These are phyloP conservation scores for Thelonectria olida DNA, from an alignment of 2,329 filamentous ascomycete species.

Conservation along the genomic window DNA sequence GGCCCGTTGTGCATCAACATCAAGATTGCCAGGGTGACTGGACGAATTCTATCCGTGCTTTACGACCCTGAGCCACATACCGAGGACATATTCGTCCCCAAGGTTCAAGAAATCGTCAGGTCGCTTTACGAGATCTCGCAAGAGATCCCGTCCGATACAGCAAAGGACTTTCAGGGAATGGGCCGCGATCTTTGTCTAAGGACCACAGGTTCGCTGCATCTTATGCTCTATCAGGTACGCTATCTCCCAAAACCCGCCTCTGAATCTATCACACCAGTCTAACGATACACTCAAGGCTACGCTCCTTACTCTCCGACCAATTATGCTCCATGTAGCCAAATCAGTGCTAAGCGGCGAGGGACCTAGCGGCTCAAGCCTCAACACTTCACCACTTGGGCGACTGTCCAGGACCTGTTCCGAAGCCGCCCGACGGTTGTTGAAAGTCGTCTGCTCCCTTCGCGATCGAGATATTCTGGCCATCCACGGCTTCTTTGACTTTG, in stretches of 20 bases:
- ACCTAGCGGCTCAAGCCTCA: slow-evolving; percentile 31
- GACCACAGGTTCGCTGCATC: slow-evolving; percentile 43
- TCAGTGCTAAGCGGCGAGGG: slow-evolving; percentile 38
- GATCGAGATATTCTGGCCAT: slow-evolving; percentile 44
- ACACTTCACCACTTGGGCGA: slow-evolving; percentile 38
- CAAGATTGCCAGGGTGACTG: slow-evolving; percentile 36
- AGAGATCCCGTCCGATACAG: slow-evolving; percentile 38
- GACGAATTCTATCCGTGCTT: slow-evolving; percentile 41
- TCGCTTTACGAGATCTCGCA: slow-evolving; percentile 39
- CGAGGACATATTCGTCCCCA: slow-evolving; percentile 43
- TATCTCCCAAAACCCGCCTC: background rate
- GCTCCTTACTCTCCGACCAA: slow-evolving; percentile 42
- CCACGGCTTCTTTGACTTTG: slow-evolving; percentile 40
- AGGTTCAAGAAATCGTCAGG: slow-evolving; percentile 44
- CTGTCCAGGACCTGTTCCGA: slow-evolving; percentile 42
- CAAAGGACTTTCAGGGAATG: slow-evolving; percentile 34
- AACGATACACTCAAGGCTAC: slow-evolving; percentile 36
- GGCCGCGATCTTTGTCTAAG: slow-evolving; percentile 40
- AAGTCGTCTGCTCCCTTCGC: slow-evolving; percentile 41
- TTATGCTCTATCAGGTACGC: slow-evolving; percentile 45
- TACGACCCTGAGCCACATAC: slow-evolving; percentile 43
- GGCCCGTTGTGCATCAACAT: slow-evolving; percentile 42
- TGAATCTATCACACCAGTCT: background rate
- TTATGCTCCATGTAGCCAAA: slow-evolving; percentile 42
- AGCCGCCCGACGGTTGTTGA: slow-evolving; percentile 40